Evolutionary conservation across 208 protist genomes (phyloP).

Genomic region (Acanthamoeba castellanii): DNA sequence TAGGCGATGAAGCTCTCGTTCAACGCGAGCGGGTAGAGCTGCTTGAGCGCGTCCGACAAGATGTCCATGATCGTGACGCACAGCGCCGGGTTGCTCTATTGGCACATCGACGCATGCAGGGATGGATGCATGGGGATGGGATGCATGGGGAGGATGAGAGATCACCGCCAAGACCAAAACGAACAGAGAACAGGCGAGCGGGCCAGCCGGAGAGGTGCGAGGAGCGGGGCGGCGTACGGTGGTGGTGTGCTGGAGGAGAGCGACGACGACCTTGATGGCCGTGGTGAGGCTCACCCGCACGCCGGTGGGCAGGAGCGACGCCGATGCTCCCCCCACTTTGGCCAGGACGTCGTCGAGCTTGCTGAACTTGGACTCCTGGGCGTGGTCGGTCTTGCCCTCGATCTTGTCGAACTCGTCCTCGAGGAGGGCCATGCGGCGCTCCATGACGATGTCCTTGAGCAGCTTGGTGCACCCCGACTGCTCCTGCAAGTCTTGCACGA

Average conservation of each 20-base stretch:
- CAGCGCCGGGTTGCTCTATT: no score
- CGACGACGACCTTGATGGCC: conserved; percentile 35
- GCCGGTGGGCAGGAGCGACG: neutral
- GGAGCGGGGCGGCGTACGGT: neutral
- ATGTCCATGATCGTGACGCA: no score
- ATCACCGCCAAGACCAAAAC: no score
- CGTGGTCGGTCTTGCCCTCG: neutral
- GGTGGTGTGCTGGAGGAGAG: conserved; percentile 56
- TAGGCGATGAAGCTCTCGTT: no score
- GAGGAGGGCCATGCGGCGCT: neutral
- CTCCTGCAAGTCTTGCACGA: conserved; percentile 32
- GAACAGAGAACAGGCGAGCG: no score
- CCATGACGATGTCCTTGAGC: conserved; percentile 12
- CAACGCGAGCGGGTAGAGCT: no score
- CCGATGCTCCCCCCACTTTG: neutral
- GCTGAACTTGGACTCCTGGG: conserved; percentile 22
- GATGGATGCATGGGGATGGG: no score
- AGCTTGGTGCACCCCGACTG: conserved; percentile 41
- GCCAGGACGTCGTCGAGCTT: neutral
- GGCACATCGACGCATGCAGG: no score
- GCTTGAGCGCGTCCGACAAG: no score
- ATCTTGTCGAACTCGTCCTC: conserved; percentile 3
- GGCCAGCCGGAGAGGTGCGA: no score
- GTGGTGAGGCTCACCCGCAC: conserved; percentile 56
- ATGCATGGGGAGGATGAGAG: no score